phyloP scores from a whole-genome alignment of 192 early-diverging fungal genomes.

The Geranomyces michiganensis region DNA sequence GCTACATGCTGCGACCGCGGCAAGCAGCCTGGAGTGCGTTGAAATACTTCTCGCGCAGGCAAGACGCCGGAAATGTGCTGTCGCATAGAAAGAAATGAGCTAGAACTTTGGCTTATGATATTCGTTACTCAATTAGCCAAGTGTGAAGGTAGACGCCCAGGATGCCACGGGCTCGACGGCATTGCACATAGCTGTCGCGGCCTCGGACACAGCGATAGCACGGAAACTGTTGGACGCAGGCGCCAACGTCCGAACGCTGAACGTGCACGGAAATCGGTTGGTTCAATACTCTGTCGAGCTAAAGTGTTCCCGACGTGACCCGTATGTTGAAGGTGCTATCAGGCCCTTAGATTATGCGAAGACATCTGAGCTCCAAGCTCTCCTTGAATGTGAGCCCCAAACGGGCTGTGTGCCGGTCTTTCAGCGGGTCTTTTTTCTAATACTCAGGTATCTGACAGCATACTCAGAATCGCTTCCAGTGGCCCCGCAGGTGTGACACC shows the following conservation, averaged over 20 bases:
- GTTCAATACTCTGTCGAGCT: too few species aligned
- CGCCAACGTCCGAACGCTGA: conserved; percentile 11
- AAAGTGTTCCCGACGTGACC: background rate
- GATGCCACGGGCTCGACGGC: conserved; percentile 34
- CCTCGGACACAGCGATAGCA: conserved; percentile 7
- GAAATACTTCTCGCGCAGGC: conserved; percentile 24
- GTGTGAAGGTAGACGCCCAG: conserved; percentile 25
- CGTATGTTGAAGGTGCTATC: background rate
- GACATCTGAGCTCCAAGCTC: background rate
- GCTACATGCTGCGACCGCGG: conserved; percentile 32
- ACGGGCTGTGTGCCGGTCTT: background rate
- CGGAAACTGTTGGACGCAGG: conserved; percentile 30
- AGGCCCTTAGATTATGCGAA: conserved; percentile 34
- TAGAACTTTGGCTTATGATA: background rate
- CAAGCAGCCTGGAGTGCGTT: conserved; percentile 18
- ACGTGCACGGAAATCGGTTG: conserved; percentile 30
- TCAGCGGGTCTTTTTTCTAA: background rate
- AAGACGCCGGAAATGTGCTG: background rate
- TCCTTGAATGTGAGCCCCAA: conserved; percentile 6
- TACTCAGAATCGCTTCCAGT: conserved; percentile 1
- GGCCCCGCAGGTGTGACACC: background rate
- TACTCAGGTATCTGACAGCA: background rate
- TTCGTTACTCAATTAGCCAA: conserved; percentile 5
- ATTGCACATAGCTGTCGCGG: conserved; percentile 32
- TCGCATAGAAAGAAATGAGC: background rate